Evolutionary conservation across 768 basidiomycete genomes (phyloP), one percentile per base, ranked within the genome.

Genomic region (Daedalea quercina): DNA sequence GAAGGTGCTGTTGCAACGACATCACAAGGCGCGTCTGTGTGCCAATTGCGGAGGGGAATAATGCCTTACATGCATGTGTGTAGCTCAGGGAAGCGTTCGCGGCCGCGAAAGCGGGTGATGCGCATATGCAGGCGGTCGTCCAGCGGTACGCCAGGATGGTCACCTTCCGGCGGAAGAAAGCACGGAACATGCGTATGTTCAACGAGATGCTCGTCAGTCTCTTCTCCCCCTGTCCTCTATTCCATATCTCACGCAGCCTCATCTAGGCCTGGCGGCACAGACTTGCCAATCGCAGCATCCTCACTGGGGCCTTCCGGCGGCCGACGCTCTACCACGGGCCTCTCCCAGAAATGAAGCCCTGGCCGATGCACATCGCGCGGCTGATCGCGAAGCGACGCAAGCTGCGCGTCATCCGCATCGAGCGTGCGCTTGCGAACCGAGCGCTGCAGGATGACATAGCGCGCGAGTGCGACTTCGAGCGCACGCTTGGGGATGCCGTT

Each of bases 261-360:
- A 49, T 24, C 17, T 54, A 88, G 84, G 78, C 76, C 50, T 86
- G 82, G 73, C 75, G 76, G 53, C 60, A 73, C 8, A 71, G 71
- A 22, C 69, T 87, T 35, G 75, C 71, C 34, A 77, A 73, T 20
- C 78, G 82, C 3, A 84, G 87, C 12, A 82, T 85, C 31, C 67
- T 91, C 54, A 91, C 88, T 7, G 87, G 90, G 3, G 76, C 74
- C 1, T 79, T 80, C 64, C 63, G 91, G n/a, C 81, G 80, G 11
- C 78, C 90, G 0, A 75, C 84, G 0, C 48, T 79, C 8, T 80
- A 69, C 67, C 81, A 91, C 63, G 73, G 69, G 0, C 89, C 91
- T 1, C 76, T 96, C 13, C 91, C 91, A 0, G 81, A 89, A 0
- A 70, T 96, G 59, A 81, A 77, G 37, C 90, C 89, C 0, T 91